These are phyloP conservation scores for Suhomyces sp. DNA, from an alignment of 805 yeast species.

Conservation along the genomic window DNA sequence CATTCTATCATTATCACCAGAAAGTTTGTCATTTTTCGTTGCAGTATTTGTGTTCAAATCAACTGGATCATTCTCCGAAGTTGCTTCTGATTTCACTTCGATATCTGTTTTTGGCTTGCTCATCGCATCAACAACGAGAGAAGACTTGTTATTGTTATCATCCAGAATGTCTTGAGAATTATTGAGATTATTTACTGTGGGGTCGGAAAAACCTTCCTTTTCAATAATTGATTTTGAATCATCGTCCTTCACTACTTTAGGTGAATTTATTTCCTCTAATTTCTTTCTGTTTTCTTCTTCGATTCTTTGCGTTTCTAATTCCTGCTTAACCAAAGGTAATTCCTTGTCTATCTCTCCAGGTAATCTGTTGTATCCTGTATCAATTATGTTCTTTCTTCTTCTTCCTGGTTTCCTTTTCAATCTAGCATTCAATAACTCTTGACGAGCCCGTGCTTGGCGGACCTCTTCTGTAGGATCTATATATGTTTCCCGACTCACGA, in stretches of 20 bases:
- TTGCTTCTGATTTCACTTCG: no score
- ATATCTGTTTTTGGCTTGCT: no score
- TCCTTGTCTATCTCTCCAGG: conserved; percentile 33
- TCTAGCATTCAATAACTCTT: conserved; percentile 32
- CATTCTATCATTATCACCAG: no score
- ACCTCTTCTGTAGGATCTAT: conserved; percentile 68
- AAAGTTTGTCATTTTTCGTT: no score
- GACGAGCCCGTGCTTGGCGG: conserved; percentile 43
- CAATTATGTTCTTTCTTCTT: conserved; percentile 39
- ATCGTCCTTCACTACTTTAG: no score
- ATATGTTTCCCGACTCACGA: conserved; percentile 44
- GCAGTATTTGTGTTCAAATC: no score
- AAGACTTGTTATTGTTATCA: no score
- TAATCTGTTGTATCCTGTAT: conserved; percentile 25
- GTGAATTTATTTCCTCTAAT: conserved; percentile 4
- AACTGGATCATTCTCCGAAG: no score
- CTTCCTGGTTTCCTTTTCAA: conserved; percentile 47
- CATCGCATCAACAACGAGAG: no score
- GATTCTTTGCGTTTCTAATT: conserved; percentile 23
- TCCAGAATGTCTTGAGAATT: no score
- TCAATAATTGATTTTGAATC: no score
- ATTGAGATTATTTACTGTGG: conserved; percentile 1
- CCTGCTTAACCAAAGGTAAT: conserved; percentile 27
- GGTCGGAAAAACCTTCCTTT: not conserved
- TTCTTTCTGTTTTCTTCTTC: conserved; percentile 20